Base-by-base conservation (phyloP, 306 rosid genomes). In the Psophocarpus tetragonolobus region DNA sequence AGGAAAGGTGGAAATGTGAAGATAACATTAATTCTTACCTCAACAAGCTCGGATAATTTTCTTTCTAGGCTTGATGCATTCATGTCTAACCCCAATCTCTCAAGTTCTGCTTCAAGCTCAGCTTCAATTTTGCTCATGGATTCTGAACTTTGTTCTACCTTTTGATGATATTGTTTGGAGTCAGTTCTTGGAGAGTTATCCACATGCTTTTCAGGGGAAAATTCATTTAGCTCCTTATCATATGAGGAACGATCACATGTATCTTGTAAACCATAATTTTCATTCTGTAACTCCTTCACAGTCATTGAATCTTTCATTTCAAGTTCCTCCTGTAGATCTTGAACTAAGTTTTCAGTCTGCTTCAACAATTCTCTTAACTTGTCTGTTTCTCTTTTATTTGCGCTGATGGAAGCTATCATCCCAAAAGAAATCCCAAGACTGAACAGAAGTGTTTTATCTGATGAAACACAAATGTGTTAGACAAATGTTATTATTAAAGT, bases 81-180 rank as follows among this genome's bases (percentile, higher is more conserved):
- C 82, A 87, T 86, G 83, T 87, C 87, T 76, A 95, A 64, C 68
- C 92, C 97, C 83, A 95, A 65, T 70, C 92, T 91, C 92, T 89
- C 93, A 17, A 95, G 92, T 88, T 95, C 98, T 56, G 93, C 98
- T 89, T 95, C 98, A 84, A 95, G 98, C 85, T 95, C 98, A 33
- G 97, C 98, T 80, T 92, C 98, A 75, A 95, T 95, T 89, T 91
- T 89, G 83, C 96, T 92, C 80, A 89, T 84, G 30, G 87, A 80
- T 35, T 86, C 93, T n/a, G 88, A 87, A 81, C 79, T 80, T 71
- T 83, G 84, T 53, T 82, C 94, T 71, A 85, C 89, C 58, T 86
- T 89, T 48, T 45, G 84, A 75, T 84, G 76, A 77, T 45, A 81
- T 80, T 82, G 88, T 66, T 58, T 64, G 74, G 69, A 54, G 13